Percentiles rank a stretch among this genome's conserved stretches.
Evolutionary conservation across 1,284 basidiomycete genomes (phyloP).

Genomic region (Ceratobasidium theobromae): DNA sequence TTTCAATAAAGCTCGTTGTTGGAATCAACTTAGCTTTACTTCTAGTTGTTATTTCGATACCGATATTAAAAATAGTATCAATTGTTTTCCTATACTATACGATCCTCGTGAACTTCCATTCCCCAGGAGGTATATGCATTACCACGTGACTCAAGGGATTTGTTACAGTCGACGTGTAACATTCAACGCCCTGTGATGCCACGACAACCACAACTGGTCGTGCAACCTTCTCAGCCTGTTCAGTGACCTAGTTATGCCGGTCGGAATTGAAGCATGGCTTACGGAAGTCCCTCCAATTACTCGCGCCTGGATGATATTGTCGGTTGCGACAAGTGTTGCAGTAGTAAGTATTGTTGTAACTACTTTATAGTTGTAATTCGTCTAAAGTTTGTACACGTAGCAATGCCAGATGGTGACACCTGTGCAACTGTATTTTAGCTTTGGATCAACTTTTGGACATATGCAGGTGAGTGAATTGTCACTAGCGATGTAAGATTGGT

Average conservation of each 20-base stretch:
- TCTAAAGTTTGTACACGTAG: constrained; percentile 47
- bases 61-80: too few relatives aligned
- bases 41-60: too few relatives aligned
- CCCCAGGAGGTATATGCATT: background rate
- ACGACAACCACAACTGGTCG: constrained; percentile 9
- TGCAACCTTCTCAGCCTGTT: background rate
- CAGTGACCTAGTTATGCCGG: constrained; percentile 56
- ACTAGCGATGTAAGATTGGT: background rate
- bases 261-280: constrained; percentile 80
- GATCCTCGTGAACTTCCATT: background rate
- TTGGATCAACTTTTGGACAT: constrained; percentile 77
- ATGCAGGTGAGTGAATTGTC: constrained; percentile 59
- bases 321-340: constrained; percentile 76
- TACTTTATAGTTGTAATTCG: constrained; percentile 21
- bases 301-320: constrained; percentile 74
- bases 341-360: constrained; percentile 60
- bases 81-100: background rate
- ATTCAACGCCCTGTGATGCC: background rate
- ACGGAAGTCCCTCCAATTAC: constrained; percentile 88
- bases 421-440: constrained; percentile 89
- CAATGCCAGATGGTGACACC: constrained; percentile 90
- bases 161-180: constrained; percentile 17
- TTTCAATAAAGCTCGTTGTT: too few relatives aligned
- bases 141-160: background rate
- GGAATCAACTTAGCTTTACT: too few relatives aligned